A percentile compares a stretch with the other conserved stretches of the same genome.
These are phyloP conservation scores for Penicillium cinerascens DNA, from an alignment of 495 filamentous ascomycete genomes.

Conservation along the genomic window DNA sequence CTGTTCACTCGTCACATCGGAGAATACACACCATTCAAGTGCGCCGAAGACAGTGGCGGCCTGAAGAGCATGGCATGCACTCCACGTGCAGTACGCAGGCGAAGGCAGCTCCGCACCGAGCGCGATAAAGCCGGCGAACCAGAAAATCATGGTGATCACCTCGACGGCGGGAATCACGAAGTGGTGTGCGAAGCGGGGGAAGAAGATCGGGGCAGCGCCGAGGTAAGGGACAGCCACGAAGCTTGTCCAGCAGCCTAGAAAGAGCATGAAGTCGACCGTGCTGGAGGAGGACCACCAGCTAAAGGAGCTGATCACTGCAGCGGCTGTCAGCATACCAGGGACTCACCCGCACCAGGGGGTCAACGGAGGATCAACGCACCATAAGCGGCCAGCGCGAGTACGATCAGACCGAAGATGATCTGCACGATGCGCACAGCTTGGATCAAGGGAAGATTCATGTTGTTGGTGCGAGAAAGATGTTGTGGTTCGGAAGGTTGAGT, in stretches of 20 bases:
- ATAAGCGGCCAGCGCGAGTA: slow-evolving; percentile 69
- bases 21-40: slow-evolving; percentile 51
- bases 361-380: slow-evolving; percentile 43
- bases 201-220: slow-evolving; percentile 56
- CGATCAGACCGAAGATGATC: slow-evolving; percentile 62
- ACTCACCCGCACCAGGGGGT: not conserved
- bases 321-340: slow-evolving; percentile 9
- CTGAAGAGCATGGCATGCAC: slow-evolving; percentile 47
- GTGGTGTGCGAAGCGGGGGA: slow-evolving; percentile 55
- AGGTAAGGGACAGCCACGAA: slow-evolving; percentile 64
- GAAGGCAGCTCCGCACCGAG: slow-evolving; percentile 58
- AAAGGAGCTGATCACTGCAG: slow-evolving; percentile 26
- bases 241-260: slow-evolving; percentile 68
- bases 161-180: slow-evolving; percentile 63
- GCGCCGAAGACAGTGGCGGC: slow-evolving; percentile 53
- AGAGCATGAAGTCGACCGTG: slow-evolving; percentile 68
- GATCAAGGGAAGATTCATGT: slow-evolving; percentile 44
- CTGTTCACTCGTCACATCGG: not conserved
- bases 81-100: slow-evolving; percentile 40
- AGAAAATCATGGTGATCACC: slow-evolving; percentile 74
- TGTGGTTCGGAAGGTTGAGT: not conserved
- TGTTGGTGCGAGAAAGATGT: slow-evolving; percentile 12
- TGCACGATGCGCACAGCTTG: slow-evolving; percentile 63
- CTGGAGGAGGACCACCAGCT: slow-evolving; percentile 31
- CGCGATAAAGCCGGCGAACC: slow-evolving; percentile 81